Base-by-base conservation (phyloP, 805 yeast species). In the Debaryomyces maramus region DNA sequence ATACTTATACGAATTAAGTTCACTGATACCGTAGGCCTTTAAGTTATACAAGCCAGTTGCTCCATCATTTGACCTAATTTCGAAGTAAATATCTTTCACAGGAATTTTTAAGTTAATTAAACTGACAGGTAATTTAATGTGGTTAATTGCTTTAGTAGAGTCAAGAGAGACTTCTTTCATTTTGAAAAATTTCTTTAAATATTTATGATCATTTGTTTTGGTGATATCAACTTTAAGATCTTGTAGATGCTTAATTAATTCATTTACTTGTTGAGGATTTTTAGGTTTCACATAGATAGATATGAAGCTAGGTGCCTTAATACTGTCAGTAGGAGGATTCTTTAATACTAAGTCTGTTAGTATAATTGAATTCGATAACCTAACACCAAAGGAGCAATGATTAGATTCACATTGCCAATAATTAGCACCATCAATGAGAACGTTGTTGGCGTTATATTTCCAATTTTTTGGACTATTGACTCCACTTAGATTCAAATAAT, bases 381-480 rank as follows among this genome's bases (percentile, higher is more conserved):
- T 53, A 8, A 70, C 44, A 0, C 75, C 75, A 13, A 67, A 38
- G 5, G 67, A 48, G 40, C 73, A 67, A 5, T 38, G 37, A 14
- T 43, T 40, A 1, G 61, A 45, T 11, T 49, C 53, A 46, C 73
- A 65, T 23, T 53, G 52, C 75, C 74, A 70, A 29, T 41, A 41
- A 8, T 45, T 39, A 1, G 60, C 68, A 6, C 63, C 63, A 39
- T 70, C 71, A 5, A 62, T 43, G 15, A 70, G 46, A 3, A 59
- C 52, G 39, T 63, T 67, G 46, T 69, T 70, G 9, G 74, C 75
- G 46, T 70, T 67, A 37, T 38, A 60, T 35, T 61, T 56, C 60
- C 63, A 47, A 18, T 51, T 37, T 6, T 46, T 40, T 1, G 61
- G 53, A 3, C 59, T 49, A n/a, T 48, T 53, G 16, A 51, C 45